These are phyloP conservation scores for Naganishia onofrii DNA, from an alignment of 768 basidiomycete genomes.

Conservation along the genomic window DNA sequence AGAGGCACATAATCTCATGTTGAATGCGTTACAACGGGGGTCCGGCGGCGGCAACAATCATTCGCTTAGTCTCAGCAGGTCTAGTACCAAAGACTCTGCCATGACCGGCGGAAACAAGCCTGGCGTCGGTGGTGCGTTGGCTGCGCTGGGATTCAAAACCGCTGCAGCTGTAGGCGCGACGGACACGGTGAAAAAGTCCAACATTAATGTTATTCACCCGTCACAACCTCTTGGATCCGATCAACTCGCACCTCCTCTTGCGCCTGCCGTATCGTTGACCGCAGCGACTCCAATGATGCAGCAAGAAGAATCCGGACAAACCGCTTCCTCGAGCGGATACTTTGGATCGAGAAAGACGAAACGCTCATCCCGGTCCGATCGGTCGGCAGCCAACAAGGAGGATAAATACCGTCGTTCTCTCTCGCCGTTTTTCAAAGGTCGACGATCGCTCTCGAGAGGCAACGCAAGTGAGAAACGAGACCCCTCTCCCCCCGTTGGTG, in stretches of 20 bases:
- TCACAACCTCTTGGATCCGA: background rate
- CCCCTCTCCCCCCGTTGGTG: constrained; percentile 57
- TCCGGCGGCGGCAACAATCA: constrained; percentile 37
- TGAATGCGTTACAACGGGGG: constrained; percentile 60
- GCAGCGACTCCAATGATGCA: constrained; percentile 4
- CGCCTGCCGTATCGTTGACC: background rate
- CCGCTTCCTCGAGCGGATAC: constrained; percentile 1
- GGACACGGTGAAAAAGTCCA: constrained; percentile 12
- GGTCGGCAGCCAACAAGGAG: constrained; percentile 16
- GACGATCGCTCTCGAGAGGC: constrained; percentile 59
- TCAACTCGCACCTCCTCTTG: background rate
- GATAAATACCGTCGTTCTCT: constrained; percentile 54
- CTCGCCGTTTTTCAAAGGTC: constrained; percentile 72
- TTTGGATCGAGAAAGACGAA: constrained; percentile 15
- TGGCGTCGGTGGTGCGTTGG: constrained; percentile 49
- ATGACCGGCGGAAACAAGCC: constrained; percentile 39
- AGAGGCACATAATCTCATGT: constrained; percentile 57
- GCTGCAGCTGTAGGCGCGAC: constrained; percentile 17
- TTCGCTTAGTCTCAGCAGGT: constrained; percentile 32
- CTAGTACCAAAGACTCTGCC: constrained; percentile 23
- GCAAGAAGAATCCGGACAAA: background rate
- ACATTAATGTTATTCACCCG: background rate
- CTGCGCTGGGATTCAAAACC: constrained; percentile 53
- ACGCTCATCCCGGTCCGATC: background rate
- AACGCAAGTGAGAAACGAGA: constrained; percentile 41